A percentile compares a stretch with the other conserved stretches of the same genome.
phyloP scores from a whole-genome alignment of 2,329 filamentous ascomycete genomes.

The Pestalotiopsis sp. region DNA sequence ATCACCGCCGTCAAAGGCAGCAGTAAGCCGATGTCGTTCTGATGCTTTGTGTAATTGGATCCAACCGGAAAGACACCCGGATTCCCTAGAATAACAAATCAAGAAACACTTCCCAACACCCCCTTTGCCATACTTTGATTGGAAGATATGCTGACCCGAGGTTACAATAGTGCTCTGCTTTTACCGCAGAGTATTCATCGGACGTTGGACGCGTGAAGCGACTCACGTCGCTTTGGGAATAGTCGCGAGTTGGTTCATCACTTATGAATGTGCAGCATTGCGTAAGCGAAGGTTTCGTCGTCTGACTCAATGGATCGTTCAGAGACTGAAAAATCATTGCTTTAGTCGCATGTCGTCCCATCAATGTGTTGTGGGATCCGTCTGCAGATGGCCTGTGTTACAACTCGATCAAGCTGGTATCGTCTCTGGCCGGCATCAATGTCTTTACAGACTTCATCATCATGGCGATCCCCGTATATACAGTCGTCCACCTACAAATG shows the following conservation, averaged over 20 bases:
- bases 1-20: neutral
- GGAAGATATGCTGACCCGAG: no score
- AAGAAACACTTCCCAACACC: no score
- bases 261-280: neutral
- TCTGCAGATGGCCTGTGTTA: neutral
- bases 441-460: neutral
- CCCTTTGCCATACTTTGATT: neutral
- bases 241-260: neutral
- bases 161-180: neutral
- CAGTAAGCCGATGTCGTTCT: neutral
- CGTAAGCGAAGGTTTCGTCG: neutral
- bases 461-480: neutral
- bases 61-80: no score
- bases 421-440: neutral
- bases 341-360: neutral
- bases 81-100: no score
- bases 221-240: neutral
- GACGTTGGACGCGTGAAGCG: neutral
- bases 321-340: neutral
- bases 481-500: neutral
- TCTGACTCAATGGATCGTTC: neutral
- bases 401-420: neutral
- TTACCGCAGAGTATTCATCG: neutral
- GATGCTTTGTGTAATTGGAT: no score
- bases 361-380: neutral